Conservation (phyloP, 139 green algal genomes). For the Chlorella sorokiniana region DNA sequence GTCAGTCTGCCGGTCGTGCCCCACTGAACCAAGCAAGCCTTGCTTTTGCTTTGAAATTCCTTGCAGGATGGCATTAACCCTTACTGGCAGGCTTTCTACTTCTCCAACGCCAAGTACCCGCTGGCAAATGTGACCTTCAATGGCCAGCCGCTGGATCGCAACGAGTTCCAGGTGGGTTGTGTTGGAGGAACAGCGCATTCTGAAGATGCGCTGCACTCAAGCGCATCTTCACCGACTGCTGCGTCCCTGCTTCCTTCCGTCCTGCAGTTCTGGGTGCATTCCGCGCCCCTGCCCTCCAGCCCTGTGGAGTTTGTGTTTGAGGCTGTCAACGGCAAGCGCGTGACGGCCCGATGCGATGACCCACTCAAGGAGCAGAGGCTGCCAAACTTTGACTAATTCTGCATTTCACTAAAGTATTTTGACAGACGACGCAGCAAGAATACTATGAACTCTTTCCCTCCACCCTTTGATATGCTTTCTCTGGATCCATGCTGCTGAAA, state of each 20-base stretch:
- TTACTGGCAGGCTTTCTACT: constrained; percentile 33
- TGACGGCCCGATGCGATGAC: not conserved
- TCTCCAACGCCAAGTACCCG: constrained; percentile 21
- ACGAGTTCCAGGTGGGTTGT: constrained; percentile 10
- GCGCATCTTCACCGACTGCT: too few relatives aligned
- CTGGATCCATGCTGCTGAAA: too few relatives aligned
- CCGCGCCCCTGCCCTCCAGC: not conserved
- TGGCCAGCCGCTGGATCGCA: constrained; percentile 1
- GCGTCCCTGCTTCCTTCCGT: not conserved
- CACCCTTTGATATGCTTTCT: too few relatives aligned
- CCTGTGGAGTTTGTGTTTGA: constrained; percentile 14
- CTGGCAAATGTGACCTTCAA: not conserved
- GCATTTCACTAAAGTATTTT: too few relatives aligned
- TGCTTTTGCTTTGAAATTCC: too few relatives aligned
- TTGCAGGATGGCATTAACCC: constrained; percentile 28
- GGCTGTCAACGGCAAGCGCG: constrained; percentile 1
- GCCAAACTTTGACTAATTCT: constrained; percentile 4
- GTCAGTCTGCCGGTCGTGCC: too few relatives aligned
- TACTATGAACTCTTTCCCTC: too few relatives aligned
- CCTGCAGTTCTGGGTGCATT: constrained; percentile 24
- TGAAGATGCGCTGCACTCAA: not conserved
- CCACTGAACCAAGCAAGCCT: too few relatives aligned
- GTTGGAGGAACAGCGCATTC: not conserved
- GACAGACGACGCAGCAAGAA: too few relatives aligned
- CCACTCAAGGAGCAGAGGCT: not conserved